Conservation (phyloP, 148 eudicot genomes). For the Simmondsia chinensis region DNA sequence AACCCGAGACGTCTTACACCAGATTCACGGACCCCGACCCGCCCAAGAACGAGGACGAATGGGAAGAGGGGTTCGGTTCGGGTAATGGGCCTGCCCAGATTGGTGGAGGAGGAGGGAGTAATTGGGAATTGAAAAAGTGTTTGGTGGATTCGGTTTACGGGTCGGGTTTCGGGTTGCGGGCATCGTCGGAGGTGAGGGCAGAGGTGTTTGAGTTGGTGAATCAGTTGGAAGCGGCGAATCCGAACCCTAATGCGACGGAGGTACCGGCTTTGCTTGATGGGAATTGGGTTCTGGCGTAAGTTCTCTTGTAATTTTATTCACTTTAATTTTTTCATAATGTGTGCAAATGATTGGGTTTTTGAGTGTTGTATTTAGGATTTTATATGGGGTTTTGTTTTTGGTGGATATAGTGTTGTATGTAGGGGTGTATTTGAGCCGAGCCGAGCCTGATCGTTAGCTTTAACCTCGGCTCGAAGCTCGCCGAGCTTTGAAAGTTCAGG, state of each 20-base stretch:
- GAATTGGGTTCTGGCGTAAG: slow-evolving; percentile 95
- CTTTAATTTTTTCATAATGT: background rate
- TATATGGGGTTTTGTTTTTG: background rate
- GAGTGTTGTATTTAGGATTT: background rate
- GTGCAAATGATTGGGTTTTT: background rate
- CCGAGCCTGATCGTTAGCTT: no score
- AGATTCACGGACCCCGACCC: slow-evolving; percentile 49
- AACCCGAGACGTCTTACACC: slow-evolving; percentile 19
- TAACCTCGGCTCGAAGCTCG: no score
- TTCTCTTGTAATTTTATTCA: background rate
- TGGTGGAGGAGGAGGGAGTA: background rate
- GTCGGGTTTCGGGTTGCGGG: slow-evolving; percentile 65
- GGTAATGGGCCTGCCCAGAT: slow-evolving; percentile 17
- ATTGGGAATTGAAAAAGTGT: slow-evolving; percentile 64
- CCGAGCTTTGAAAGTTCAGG: no score
- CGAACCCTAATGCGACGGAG: slow-evolving; percentile 54
- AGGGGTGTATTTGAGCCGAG: no score
- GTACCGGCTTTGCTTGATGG: slow-evolving; percentile 61
- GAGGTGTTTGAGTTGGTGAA: slow-evolving; percentile 68
- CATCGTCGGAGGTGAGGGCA: slow-evolving; percentile 69
- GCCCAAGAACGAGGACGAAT: slow-evolving; percentile 44
- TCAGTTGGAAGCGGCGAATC: slow-evolving; percentile 80
- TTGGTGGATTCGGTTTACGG: slow-evolving; percentile 81
- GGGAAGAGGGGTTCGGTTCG: slow-evolving; percentile 11
- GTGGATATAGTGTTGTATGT: no score